phyloP scores from a whole-genome alignment of 805 yeast genomes.

The Cyberlindnera mycetangii region DNA sequence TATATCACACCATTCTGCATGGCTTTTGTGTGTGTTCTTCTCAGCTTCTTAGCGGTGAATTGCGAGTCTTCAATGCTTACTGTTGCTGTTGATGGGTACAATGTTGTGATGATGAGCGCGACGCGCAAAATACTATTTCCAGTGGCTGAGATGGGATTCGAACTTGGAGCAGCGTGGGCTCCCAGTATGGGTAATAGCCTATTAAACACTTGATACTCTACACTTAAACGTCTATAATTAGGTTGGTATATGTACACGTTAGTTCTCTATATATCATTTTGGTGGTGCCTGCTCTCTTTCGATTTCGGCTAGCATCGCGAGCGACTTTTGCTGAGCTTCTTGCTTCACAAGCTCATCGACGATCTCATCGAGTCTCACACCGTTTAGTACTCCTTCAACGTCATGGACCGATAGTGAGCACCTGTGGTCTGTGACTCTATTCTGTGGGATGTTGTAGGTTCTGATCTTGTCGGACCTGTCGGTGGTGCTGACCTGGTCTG shows the following conservation, averaged over 20 bases:
- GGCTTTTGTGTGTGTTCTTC: too few relatives aligned
- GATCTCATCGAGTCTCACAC: conserved; percentile 53
- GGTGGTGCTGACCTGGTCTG: conserved; percentile 82
- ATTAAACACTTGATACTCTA: too few relatives aligned
- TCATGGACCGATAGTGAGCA: conserved; percentile 81
- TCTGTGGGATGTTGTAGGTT: conserved; percentile 91
- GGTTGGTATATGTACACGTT: not conserved
- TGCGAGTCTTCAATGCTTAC: too few relatives aligned
- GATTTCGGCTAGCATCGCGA: conserved; percentile 21
- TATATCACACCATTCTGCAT: conserved; percentile 29
- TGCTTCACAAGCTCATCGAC: conserved; percentile 48
- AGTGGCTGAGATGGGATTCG: too few relatives aligned
- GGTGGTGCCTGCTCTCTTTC: conserved; percentile 7
- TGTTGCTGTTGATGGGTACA: too few relatives aligned
- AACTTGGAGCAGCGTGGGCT: too few relatives aligned
- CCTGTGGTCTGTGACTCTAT: conserved; percentile 90
- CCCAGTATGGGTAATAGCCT: too few relatives aligned
- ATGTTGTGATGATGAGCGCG: too few relatives aligned
- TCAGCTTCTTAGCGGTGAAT: too few relatives aligned
- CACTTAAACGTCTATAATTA: too few relatives aligned
- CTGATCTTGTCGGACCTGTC: conserved; percentile 91
- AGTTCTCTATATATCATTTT: conserved; percentile 4
- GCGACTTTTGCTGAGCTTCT: conserved; percentile 45
- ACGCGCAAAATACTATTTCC: too few relatives aligned
- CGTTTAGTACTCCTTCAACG: conserved; percentile 61